A percentile compares a stretch with the other conserved stretches of the same genome.
phyloP scores from a whole-genome alignment of 345 rosid species.

The Trapa bicornis region DNA sequence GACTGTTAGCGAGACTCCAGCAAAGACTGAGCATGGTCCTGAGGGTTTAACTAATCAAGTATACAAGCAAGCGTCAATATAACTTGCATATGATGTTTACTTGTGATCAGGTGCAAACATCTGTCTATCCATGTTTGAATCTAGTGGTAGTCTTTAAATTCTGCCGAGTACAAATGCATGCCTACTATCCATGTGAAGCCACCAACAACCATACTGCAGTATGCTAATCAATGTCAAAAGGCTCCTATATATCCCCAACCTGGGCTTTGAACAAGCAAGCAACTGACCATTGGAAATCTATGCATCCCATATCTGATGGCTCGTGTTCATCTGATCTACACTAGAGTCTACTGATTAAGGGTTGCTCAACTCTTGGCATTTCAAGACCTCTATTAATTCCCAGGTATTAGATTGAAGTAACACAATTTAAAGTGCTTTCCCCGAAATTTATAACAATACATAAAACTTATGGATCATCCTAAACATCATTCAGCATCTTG shows the following conservation, averaged over 20 bases:
- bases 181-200: background rate
- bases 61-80: background rate
- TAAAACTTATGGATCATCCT: background rate
- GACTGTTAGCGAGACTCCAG: background rate
- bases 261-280: background rate
- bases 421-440: background rate
- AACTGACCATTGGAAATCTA: background rate
- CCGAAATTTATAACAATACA: background rate
- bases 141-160: background rate
- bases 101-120: background rate
- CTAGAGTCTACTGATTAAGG: background rate
- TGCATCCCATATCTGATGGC: background rate
- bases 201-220: background rate
- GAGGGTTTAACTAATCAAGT: background rate
- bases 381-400: background rate
- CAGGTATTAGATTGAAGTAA: background rate
- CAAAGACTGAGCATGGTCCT: background rate
- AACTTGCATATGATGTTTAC: background rate
- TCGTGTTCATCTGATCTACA: background rate
- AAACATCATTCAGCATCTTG: slow-evolving; percentile 24
- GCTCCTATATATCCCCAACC: background rate
- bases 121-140: background rate
- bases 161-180: background rate
- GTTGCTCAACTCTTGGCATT: background rate
- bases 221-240: background rate